Base-by-base conservation (phyloP, 257 asterid species). In the Jaltomata sinuosa region DNA sequence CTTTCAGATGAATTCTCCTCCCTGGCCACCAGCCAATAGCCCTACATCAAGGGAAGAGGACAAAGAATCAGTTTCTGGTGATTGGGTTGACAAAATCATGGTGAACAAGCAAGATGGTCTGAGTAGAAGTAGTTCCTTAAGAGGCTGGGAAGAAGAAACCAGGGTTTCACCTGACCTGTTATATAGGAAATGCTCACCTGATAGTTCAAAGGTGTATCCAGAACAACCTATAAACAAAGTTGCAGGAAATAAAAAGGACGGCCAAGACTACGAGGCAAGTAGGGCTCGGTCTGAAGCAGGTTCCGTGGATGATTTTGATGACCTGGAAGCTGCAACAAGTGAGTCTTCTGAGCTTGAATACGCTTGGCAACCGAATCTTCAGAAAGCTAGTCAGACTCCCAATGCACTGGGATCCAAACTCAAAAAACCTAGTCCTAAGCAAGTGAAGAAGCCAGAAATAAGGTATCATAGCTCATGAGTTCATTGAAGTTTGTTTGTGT, bases 311-410 rank as follows among this genome's bases (percentile, higher is more conserved):
- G 94, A 91, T 77, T 84, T 88, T 4, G 94, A 92, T 69, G 93
- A 90, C 54, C 69, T 85, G 69, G 97, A 93, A 80, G 89, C 87
- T 54, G 92, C 89, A 54, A 92, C 93, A n/a, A 92, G 97, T 54
- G 95, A 93, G 83, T 89, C 97, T 69, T 93, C 97, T 15, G 98
- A 96, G 88, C 80, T 85, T 3, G 97, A 95, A 38, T 88, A 87
- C 85, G 88, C 72, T 55, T 88, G 81, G 85, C 94, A 90, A 87
- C 79, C 83, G 10, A 88, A 67, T 68, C 87, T 83, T 88, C 84
- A 80, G 32, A 92, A 88, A 80, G 84, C 88, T 82, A 88, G 83
- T 67, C 86, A 80, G 84, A 61, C 83, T 53, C 84, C 94, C 19
- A 88, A 83, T 62, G 86, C 87, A 10, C 31, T 18, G 12, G 97